These are phyloP conservation scores for Stachybotrys echinatus DNA, from an alignment of 2,329 filamentous ascomycete genomes.

Conservation along the genomic window DNA sequence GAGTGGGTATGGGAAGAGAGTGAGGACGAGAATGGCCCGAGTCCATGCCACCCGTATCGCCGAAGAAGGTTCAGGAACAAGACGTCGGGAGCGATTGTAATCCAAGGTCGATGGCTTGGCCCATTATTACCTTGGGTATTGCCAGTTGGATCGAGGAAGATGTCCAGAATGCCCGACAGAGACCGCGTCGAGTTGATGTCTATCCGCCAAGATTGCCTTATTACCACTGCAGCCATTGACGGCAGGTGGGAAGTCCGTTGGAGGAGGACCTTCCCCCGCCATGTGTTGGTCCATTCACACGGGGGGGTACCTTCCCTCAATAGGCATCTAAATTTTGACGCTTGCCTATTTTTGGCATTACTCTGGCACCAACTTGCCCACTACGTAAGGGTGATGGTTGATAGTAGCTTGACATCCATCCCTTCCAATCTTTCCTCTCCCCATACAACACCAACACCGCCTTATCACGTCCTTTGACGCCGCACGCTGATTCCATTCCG, in stretches of 20 bases:
- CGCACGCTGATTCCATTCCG: neutral
- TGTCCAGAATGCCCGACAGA: neutral
- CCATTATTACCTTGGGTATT: neutral
- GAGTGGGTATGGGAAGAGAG: slow-evolving; percentile 1
- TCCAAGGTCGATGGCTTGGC: neutral
- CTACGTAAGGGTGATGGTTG: neutral
- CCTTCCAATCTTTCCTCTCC: neutral
- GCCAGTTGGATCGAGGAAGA: no score
- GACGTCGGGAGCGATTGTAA: neutral
- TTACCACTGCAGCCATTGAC: neutral
- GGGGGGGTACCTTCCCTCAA: neutral
- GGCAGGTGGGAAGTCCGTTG: neutral
- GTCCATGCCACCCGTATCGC: neutral
- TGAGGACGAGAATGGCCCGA: neutral
- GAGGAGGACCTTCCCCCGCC: no score
- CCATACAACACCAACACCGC: no score
- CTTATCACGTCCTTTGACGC: no score
- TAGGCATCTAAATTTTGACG: neutral
- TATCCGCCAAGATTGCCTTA: neutral
- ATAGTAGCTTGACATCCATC: no score
- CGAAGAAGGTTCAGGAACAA: neutral
- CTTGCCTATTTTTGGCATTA: neutral
- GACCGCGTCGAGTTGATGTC: neutral
- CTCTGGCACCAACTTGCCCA: no score
- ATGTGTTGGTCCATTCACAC: no score